phyloP scores from a whole-genome alignment of 1,284 basidiomycete species.

The Puccinia novopanici region DNA sequence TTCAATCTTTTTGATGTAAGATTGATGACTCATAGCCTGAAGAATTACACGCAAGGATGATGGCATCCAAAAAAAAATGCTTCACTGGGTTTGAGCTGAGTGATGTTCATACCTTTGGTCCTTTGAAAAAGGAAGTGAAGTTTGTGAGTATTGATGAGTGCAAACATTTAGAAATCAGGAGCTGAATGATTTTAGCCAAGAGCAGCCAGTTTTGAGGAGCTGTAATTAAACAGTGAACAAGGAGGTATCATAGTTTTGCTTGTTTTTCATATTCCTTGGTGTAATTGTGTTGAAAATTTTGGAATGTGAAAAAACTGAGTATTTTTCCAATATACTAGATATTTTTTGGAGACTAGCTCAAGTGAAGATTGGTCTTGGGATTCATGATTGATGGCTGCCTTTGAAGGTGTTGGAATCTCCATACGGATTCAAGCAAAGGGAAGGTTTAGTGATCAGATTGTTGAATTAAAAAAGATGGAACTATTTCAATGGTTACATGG shows the following conservation, averaged over 20 bases:
- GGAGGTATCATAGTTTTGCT: conserved; percentile 3
- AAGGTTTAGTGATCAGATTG: too few species aligned
- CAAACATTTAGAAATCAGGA: neutral
- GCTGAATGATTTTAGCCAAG: neutral
- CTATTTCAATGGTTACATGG: too few species aligned
- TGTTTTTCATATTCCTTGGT: neutral
- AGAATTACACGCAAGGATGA: neutral
- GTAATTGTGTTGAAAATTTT: neutral
- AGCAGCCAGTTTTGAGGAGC: neutral
- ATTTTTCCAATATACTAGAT: conserved; percentile 8
- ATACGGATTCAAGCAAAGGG: too few species aligned
- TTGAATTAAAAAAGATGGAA: too few species aligned
- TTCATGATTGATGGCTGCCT: too few species aligned
- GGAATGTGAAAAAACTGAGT: neutral
- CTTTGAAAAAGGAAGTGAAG: neutral
- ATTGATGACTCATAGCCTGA: neutral
- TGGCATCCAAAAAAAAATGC: neutral
- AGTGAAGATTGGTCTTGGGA: too few species aligned
- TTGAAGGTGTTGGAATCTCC: too few species aligned
- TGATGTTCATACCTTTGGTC: neutral
- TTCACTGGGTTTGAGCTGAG: neutral
- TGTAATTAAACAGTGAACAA: conserved; percentile 1
- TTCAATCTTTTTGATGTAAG: neutral
- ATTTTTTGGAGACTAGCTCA: too few species aligned
- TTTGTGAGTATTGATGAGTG: conserved; percentile 4